phyloP scores from a whole-genome alignment of 2,329 filamentous ascomycete species.

The Lachnellula subtilissima region DNA sequence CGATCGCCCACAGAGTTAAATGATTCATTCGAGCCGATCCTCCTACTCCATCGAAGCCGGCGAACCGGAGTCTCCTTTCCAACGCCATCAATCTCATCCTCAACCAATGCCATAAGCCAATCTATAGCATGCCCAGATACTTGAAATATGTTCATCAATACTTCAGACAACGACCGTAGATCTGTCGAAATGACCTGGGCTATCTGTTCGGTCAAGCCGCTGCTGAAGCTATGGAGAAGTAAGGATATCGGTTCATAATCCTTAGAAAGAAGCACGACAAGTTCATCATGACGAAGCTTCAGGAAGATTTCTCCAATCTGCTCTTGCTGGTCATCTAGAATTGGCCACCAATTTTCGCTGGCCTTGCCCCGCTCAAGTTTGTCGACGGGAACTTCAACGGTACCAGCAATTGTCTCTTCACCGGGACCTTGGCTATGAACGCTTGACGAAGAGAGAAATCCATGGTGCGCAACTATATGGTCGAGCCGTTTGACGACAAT shows the following conservation, averaged over 20 bases:
- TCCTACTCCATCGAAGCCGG: slow-evolving; percentile 66
- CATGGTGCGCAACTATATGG: slow-evolving; percentile 18
- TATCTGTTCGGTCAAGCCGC: slow-evolving; percentile 79
- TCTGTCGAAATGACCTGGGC: slow-evolving; percentile 72
- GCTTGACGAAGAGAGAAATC: slow-evolving; percentile 28
- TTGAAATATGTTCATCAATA: slow-evolving; percentile 90
- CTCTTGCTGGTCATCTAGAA: slow-evolving; percentile 71
- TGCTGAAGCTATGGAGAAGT: slow-evolving; percentile 77
- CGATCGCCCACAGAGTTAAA: slow-evolving; percentile 58
- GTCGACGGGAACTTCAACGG: slow-evolving; percentile 71
- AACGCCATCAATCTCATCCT: slow-evolving; percentile 94
- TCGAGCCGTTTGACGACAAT: slow-evolving; percentile 67
- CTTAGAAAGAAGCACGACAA: slow-evolving; percentile 78
- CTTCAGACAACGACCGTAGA: slow-evolving; percentile 75
- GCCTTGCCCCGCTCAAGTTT: slow-evolving; percentile 73
- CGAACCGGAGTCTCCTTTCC: slow-evolving; percentile 74
- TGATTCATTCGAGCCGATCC: slow-evolving; percentile 67
- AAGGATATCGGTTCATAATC: slow-evolving; percentile 83
- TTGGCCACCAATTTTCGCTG: slow-evolving; percentile 81
- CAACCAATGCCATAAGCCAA: slow-evolving; percentile 89
- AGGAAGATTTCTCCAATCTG: slow-evolving; percentile 79
- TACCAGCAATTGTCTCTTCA: slow-evolving; percentile 56
- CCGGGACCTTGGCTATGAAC: slow-evolving; percentile 27
- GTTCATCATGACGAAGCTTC: slow-evolving; percentile 78
- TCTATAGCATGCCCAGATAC: slow-evolving; percentile 78